Base-by-base conservation (phyloP, 2,329 filamentous ascomycete species). In the Microdochium paspali region DNA sequence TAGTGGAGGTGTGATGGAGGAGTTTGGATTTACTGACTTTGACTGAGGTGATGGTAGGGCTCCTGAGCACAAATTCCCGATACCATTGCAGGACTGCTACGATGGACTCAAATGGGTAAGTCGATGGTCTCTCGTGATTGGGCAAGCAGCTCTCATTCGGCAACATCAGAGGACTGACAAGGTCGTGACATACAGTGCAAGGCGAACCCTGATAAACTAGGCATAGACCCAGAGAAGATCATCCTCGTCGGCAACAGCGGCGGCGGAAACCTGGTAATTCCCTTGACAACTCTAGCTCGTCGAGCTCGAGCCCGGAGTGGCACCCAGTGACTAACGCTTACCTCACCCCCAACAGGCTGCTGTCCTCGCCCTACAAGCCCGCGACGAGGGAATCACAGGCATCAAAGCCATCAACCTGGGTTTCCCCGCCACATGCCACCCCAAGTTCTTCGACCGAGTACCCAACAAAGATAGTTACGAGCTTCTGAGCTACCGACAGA, bases 41-140 rank as follows among this genome's bases (percentile, higher is more conserved):
- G 10, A 21, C 18, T 21, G 6, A n/a, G 10, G 35, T 21, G 15
- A 10, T 40, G 18, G 4, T 20, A 40, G 35, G 35, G 35, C 35
- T 40, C 74, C 74, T 3, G 72, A 77, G 51, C 69, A 67, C 49
- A 69, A 69, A 0, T 77, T 73, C 46, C 74, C 74, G 0, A 69
- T 67, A 45, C 69, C 70, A 1, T 49, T 75, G 4, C 68, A 76
- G 47, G 74, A 77, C 55, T 70, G 70, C 45, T 73, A 72, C 46
- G 73, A 77, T 51, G 72, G 70, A 3, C 68, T 67, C 18, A 54
- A 61, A 58, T 69, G 65, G 66, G 65, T 66, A 56, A 12, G 52
- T 42, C 18, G 13, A 28, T 13, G 13, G 13, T 28, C 13, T 28
- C 7, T 7, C 7, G 13, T 7, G 13, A 28, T 28, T 28, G 13